Conservation (phyloP, 805 yeast genomes). For the Brettanomyces sp. region DNA sequence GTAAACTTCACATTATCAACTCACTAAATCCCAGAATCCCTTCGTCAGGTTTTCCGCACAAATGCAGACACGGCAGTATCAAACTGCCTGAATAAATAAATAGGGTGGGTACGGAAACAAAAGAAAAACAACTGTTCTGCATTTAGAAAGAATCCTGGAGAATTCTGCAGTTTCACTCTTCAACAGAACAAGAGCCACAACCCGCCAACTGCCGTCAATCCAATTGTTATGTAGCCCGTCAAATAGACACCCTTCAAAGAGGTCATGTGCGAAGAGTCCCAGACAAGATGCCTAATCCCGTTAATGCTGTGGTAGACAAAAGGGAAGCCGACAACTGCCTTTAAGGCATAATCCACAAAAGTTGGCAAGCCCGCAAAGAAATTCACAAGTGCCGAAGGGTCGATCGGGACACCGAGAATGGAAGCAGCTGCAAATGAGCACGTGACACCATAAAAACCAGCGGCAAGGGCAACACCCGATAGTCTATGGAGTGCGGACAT, state of each 20-base stretch:
- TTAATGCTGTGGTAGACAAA: constrained; percentile 80
- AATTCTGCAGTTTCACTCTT: not conserved
- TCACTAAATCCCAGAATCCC: too few relatives aligned
- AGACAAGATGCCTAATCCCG: constrained; percentile 86
- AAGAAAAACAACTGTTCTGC: not conserved
- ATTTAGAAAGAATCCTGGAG: too few relatives aligned
- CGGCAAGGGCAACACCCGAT: constrained; percentile 77
- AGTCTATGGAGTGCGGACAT: constrained; percentile 80
- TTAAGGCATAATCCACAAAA: constrained; percentile 49
- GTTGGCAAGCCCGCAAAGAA: constrained; percentile 57
- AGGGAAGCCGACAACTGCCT: constrained; percentile 68
- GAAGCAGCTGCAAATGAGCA: constrained; percentile 66
- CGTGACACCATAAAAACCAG: constrained; percentile 70
- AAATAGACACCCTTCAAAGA: constrained; percentile 81
- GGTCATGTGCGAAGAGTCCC: constrained; percentile 85
- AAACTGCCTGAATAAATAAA: not conserved
- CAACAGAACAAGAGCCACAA: constrained; percentile 38
- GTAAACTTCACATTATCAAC: too few relatives aligned
- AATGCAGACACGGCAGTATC: too few relatives aligned
- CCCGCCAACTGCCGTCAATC: constrained; percentile 49
- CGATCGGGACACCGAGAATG: constrained; percentile 48
- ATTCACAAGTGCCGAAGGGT: constrained; percentile 42
- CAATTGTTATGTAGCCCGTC: constrained; percentile 83
- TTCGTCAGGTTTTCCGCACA: too few relatives aligned
- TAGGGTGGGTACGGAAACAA: not conserved